A percentile compares a stretch with the other conserved stretches of the same genome.
These are phyloP conservation scores for Candida ulmi DNA, from an alignment of 805 yeast genomes.

Conservation along the genomic window DNA sequence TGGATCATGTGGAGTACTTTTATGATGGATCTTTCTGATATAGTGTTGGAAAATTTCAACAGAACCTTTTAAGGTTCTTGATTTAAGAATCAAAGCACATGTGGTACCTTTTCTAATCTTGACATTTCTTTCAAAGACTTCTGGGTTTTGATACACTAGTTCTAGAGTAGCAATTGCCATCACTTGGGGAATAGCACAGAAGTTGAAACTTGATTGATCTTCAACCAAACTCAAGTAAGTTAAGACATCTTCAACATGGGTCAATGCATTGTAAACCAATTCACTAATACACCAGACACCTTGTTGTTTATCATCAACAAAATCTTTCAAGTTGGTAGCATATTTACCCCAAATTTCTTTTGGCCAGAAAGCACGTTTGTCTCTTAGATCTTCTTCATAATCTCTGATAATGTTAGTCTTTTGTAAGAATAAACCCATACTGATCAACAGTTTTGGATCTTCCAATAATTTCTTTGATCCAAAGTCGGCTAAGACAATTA, in stretches of 20 bases:
- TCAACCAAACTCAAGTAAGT: slow-evolving; percentile 67
- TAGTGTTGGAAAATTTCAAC: slow-evolving; percentile 72
- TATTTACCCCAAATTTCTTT: slow-evolving; percentile 87
- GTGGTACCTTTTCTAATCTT: slow-evolving; percentile 91
- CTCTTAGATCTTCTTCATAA: slow-evolving; percentile 84
- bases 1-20: slow-evolving; percentile 77
- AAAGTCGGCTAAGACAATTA: slow-evolving; percentile 72
- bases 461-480: slow-evolving; percentile 51
- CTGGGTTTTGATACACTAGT: slow-evolving; percentile 73
- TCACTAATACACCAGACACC: slow-evolving; percentile 80
- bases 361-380: slow-evolving; percentile 96
- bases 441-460: slow-evolving; percentile 55
- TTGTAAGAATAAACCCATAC: slow-evolving; percentile 94
- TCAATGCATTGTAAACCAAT: slow-evolving; percentile 70
- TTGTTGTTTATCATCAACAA: slow-evolving; percentile 39
- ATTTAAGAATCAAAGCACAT: slow-evolving; percentile 62
- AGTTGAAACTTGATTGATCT: slow-evolving; percentile 80
- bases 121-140: slow-evolving; percentile 63
- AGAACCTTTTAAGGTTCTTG: slow-evolving; percentile 72
- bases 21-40: slow-evolving; percentile 69
- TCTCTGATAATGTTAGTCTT: slow-evolving; percentile 96
- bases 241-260: slow-evolving; percentile 72
- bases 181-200: slow-evolving; percentile 97
- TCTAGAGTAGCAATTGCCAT: slow-evolving; percentile 97
- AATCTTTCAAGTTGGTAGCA: slow-evolving; percentile 56